phyloP scores from a whole-genome alignment of 2,329 filamentous ascomycete species.

The Stromatinia cepivora region DNA sequence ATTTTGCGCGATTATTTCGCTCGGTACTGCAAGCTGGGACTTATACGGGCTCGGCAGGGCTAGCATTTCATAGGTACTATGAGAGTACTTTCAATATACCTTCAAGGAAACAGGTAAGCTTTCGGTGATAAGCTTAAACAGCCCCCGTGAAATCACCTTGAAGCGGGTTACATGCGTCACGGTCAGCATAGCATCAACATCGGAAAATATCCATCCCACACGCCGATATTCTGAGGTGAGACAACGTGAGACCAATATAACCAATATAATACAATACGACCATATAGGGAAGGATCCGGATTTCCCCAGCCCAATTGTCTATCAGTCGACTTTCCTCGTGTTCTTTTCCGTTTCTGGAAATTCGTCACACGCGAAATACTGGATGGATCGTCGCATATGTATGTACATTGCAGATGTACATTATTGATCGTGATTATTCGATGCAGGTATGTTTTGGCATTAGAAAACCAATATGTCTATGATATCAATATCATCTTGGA shows the following conservation, averaged over 20 bases:
- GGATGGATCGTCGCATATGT: background rate
- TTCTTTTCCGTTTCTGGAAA: background rate
- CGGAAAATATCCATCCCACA: background rate
- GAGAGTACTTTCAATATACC: background rate
- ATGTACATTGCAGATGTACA: background rate
- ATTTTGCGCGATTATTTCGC: background rate
- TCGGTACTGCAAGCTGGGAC: background rate
- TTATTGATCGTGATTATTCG: background rate
- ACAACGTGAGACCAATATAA: background rate
- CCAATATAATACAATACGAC: background rate
- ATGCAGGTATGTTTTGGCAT: background rate
- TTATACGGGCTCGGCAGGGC: background rate
- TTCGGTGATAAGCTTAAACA: background rate
- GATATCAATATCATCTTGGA: background rate
- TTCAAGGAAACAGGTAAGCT: background rate
- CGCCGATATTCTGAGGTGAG: background rate
- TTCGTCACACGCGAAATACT: background rate
- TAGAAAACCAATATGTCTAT: background rate
- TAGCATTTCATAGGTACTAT: background rate
- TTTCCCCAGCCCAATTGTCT: background rate
- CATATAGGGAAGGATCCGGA: background rate
- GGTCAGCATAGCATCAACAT: background rate
- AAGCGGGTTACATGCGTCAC: conserved; percentile 1
- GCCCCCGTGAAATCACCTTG: background rate
- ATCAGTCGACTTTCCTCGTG: background rate